Evolutionary conservation across 371 early-diverging fungal species (phyloP).

Genomic region (Rhizopus stolonifer): DNA sequence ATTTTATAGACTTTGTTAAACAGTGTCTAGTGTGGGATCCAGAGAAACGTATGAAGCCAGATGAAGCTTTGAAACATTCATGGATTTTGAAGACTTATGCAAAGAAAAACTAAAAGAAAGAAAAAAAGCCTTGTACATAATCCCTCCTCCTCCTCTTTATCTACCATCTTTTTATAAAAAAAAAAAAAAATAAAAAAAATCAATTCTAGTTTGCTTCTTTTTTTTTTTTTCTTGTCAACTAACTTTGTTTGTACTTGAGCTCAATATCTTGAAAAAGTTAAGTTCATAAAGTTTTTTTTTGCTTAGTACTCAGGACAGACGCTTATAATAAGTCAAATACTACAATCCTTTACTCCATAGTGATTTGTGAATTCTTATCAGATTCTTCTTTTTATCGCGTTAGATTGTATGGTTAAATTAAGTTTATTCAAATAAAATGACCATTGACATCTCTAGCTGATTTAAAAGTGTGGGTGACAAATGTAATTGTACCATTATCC

Average conservation of each 20-base stretch:
- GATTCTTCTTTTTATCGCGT: too few relatives aligned
- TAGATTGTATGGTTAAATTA: too few relatives aligned
- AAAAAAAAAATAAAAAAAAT: background rate
- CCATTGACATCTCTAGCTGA: background rate
- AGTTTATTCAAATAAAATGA: background rate
- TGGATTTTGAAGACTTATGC: slow-evolving; percentile 40
- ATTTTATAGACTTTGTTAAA: slow-evolving; percentile 82
- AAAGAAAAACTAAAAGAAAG: slow-evolving; percentile 1
- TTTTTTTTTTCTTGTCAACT: too few relatives aligned
- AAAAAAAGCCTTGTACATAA: background rate
- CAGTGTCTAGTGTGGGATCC: slow-evolving; percentile 89
- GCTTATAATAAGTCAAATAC: too few relatives aligned
- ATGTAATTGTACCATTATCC: slow-evolving; percentile 31
- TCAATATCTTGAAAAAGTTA: too few relatives aligned
- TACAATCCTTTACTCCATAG: too few relatives aligned
- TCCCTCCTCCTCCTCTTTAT: background rate
- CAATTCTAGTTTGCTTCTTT: too few relatives aligned
- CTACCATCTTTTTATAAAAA: background rate
- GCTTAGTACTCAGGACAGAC: too few relatives aligned
- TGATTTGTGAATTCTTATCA: too few relatives aligned
- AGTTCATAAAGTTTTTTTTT: too few relatives aligned
- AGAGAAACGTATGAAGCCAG: slow-evolving; percentile 76
- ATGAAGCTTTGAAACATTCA: slow-evolving; percentile 73
- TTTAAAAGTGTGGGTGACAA: slow-evolving; percentile 24
- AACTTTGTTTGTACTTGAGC: too few relatives aligned